Conservation (phyloP, 2,329 filamentous ascomycete species). For the Ophiostoma tasmaniense region DNA sequence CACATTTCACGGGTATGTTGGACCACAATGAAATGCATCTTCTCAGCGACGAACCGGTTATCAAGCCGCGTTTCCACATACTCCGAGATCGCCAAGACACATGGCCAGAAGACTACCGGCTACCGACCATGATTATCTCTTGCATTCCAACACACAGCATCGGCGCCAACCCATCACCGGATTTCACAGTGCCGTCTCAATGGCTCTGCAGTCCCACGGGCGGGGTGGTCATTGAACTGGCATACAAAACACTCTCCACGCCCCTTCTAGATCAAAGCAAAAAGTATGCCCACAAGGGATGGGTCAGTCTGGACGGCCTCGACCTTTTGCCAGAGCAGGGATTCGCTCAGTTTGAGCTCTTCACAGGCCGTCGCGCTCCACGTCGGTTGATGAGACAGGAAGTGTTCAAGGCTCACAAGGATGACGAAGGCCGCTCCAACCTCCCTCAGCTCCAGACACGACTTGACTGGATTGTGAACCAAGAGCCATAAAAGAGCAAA, state of each 20-base stretch:
- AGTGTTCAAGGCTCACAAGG: slow-evolving; percentile 36
- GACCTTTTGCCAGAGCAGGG: slow-evolving; percentile 67
- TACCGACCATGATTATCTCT: slow-evolving; percentile 64
- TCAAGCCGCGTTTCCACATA: slow-evolving; percentile 34
- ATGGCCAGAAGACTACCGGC: slow-evolving; percentile 54
- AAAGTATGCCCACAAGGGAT: slow-evolving; percentile 46
- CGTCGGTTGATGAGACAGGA: slow-evolving; percentile 59
- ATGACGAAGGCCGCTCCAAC: slow-evolving; percentile 24
- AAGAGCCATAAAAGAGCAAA: slow-evolving; percentile 29
- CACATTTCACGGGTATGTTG: slow-evolving; percentile 54
- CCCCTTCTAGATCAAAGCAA: slow-evolving; percentile 57
- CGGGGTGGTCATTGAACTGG: slow-evolving; percentile 63
- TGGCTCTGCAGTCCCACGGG: slow-evolving; percentile 65
- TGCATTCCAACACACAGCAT: slow-evolving; percentile 62
- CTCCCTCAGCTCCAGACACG: slow-evolving; percentile 31
- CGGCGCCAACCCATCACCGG: slow-evolving; percentile 50
- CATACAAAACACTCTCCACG: slow-evolving; percentile 62
- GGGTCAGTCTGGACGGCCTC: slow-evolving; percentile 63
- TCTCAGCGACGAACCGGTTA: slow-evolving; percentile 17
- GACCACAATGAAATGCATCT: slow-evolving; percentile 27
- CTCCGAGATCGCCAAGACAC: slow-evolving; percentile 46
- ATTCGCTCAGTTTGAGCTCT: slow-evolving; percentile 67
- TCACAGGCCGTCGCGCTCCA: slow-evolving; percentile 64
- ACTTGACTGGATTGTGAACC: slow-evolving; percentile 33
- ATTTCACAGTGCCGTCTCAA: slow-evolving; percentile 59